Percentiles rank a stretch among this genome's conserved stretches.
Evolutionary conservation across 1,284 basidiomycete genomes (phyloP).

Genomic region (Cryptococcus depauperatus): DNA sequence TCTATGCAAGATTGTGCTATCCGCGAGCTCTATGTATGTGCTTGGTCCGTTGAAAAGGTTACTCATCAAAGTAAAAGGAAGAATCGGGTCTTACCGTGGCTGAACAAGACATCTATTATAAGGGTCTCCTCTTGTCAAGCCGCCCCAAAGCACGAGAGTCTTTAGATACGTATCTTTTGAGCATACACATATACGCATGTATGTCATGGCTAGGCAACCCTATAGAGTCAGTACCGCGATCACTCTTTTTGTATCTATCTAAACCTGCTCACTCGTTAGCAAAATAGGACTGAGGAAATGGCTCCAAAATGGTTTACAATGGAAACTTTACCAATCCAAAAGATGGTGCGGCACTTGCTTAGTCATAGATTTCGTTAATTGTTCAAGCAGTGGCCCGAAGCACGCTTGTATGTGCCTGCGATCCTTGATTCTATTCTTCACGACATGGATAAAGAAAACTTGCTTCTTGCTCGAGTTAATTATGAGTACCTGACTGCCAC

Average conservation of each 20-base stretch:
- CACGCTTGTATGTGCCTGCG: slow-evolving; percentile 16
- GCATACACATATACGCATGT: slow-evolving; percentile 17
- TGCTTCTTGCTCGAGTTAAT: slow-evolving; percentile 14
- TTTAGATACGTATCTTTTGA: slow-evolving; percentile 2
- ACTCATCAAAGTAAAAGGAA: slow-evolving; percentile 50
- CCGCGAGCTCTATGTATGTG: slow-evolving; percentile 51
- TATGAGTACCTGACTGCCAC: slow-evolving; percentile 6
- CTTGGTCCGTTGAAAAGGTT: not conserved
- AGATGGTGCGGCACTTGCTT: slow-evolving; percentile 17
- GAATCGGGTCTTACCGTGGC: slow-evolving; percentile 61
- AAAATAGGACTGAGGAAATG: slow-evolving; percentile 33
- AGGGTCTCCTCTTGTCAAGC: slow-evolving; percentile 15
- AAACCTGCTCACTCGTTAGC: not conserved
- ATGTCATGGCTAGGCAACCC: slow-evolving; percentile 14
- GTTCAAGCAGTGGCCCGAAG: slow-evolving; percentile 30
- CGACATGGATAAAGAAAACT: not conserved
- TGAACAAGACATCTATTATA: slow-evolving; percentile 20
- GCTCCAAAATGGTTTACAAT: slow-evolving; percentile 24
- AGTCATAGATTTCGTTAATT: not conserved
- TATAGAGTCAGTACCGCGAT: slow-evolving; percentile 12
- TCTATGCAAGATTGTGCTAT: slow-evolving; percentile 54
- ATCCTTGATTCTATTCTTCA: slow-evolving; percentile 9
- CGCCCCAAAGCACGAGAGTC: slow-evolving; percentile 5
- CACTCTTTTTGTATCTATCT: not conserved
- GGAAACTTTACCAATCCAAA: slow-evolving; percentile 14